Conservation (phyloP, 1,139 yeast genomes). For the Ogataea hybrid region DNA sequence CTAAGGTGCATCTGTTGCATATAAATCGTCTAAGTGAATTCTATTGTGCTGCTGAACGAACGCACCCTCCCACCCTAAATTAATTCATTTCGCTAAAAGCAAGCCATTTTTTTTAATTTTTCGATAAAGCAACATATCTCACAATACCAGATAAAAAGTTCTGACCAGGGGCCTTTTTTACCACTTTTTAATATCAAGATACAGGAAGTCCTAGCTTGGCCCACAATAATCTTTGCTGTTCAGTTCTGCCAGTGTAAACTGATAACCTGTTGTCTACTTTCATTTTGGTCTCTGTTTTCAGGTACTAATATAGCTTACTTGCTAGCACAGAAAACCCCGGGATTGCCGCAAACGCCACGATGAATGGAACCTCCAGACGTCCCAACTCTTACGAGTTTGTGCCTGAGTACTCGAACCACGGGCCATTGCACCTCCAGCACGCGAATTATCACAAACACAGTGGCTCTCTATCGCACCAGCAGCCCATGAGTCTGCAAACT, state of each 20-base stretch:
- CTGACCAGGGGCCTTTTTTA: not conserved
- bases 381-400: constrained; percentile 2
- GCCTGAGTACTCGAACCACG: not conserved
- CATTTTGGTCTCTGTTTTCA: not conserved
- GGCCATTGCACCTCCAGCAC: not conserved
- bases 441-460: not conserved
- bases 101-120: constrained; percentile 18
- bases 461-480: not conserved
- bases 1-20: not conserved
- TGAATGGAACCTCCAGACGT: constrained; percentile 7
- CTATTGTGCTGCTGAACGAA: not conserved
- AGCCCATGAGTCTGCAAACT: not conserved
- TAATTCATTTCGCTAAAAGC: constrained; percentile 10
- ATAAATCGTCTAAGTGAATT: not conserved
- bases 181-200: not conserved
- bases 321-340: not conserved
- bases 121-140: constrained; percentile 12
- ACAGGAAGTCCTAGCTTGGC: not conserved
- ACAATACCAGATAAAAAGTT: constrained; percentile 11
- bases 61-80: constrained; percentile 2
- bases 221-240: not conserved
- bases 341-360: not conserved
- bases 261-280: not conserved
- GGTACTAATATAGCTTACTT: not conserved
- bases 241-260: too few species aligned